These are phyloP conservation scores for Leccinellum luteum DNA, from an alignment of 768 basidiomycete genomes.

Conservation along the genomic window DNA sequence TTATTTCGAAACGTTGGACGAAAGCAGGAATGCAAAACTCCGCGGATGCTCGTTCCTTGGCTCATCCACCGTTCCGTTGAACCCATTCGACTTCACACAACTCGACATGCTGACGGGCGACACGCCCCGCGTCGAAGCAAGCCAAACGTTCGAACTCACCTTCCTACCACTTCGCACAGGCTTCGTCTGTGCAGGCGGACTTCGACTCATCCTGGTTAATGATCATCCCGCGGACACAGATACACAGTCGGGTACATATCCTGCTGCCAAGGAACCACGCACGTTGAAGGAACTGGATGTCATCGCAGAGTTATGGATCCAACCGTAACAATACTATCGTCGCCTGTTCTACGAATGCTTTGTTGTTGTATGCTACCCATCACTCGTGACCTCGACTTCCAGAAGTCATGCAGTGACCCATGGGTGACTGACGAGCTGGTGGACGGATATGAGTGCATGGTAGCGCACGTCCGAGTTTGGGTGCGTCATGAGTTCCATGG, in stretches of 20 bases:
- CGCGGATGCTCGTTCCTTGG: constrained; percentile 46
- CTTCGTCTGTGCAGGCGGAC: constrained; percentile 62
- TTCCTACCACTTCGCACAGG: constrained; percentile 61
- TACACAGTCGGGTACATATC: constrained; percentile 18
- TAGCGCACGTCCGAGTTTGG: constrained; percentile 87
- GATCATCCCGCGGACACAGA: constrained; percentile 48
- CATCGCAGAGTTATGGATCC: constrained; percentile 70
- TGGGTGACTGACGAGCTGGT: constrained; percentile 87
- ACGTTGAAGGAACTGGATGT: constrained; percentile 70
- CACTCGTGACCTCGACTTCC: not conserved
- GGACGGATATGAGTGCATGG: constrained; percentile 85
- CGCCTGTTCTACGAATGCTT: constrained; percentile 10
- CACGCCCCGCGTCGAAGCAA: constrained; percentile 34
- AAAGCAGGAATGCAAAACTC: constrained; percentile 30
- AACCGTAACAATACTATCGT: constrained; percentile 22
- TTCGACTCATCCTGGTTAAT: constrained; percentile 64
- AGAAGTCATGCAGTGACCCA: constrained; percentile 51
- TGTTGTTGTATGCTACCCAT: constrained; percentile 3
- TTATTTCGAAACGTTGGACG: constrained; percentile 42
- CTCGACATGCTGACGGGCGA: constrained; percentile 5
- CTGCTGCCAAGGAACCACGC: constrained; percentile 37
- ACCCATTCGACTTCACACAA: constrained; percentile 38
- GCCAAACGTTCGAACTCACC: constrained; percentile 60
- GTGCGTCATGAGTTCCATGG: constrained; percentile 94
- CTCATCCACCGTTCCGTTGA: constrained; percentile 47